phyloP scores from a whole-genome alignment of 441 rosid genomes.

The Sinapis alba region DNA sequence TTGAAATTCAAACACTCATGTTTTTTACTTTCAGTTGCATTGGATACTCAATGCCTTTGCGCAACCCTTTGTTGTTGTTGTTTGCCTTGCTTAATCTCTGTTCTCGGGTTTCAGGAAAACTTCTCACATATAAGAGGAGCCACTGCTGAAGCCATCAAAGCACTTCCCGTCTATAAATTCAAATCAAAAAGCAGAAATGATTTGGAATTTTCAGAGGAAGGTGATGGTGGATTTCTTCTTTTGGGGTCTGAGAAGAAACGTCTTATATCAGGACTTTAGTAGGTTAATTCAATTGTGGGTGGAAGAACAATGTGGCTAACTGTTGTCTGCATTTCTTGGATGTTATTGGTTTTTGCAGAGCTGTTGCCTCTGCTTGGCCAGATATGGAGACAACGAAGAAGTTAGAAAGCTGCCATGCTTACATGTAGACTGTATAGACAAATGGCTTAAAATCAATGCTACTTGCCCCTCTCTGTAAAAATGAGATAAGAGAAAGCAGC shows the following conservation, averaged over 20 bases:
- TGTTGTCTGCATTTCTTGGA: no score
- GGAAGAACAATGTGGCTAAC: no score
- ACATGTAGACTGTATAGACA: conserved; percentile 73
- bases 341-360: conserved; percentile 45
- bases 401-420: conserved; percentile 65
- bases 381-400: conserved; percentile 61
- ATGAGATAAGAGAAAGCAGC: conserved; percentile 57
- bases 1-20: neutral
- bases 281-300: no score
- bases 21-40: conserved; percentile 69
- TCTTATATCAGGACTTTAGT: conserved; percentile 60
- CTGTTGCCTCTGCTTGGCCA: conserved; percentile 75
- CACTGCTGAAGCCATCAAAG: conserved; percentile 57
- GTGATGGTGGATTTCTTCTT: conserved; percentile 66
- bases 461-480: conserved; percentile 78
- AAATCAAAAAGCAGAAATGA: conserved; percentile 48
- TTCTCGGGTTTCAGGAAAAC: conserved; percentile 69
- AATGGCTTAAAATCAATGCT: conserved; percentile 73
- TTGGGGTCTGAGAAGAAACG: conserved; percentile 69
- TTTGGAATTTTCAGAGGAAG: conserved; percentile 44
- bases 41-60: conserved; percentile 85
- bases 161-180: conserved; percentile 70
- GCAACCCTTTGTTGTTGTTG: conserved; percentile 86
- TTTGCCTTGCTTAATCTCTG: conserved; percentile 77
- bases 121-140: conserved; percentile 76